Conservation (phyloP, 2,329 filamentous ascomycete genomes). For the Rosellinia necatrix region DNA sequence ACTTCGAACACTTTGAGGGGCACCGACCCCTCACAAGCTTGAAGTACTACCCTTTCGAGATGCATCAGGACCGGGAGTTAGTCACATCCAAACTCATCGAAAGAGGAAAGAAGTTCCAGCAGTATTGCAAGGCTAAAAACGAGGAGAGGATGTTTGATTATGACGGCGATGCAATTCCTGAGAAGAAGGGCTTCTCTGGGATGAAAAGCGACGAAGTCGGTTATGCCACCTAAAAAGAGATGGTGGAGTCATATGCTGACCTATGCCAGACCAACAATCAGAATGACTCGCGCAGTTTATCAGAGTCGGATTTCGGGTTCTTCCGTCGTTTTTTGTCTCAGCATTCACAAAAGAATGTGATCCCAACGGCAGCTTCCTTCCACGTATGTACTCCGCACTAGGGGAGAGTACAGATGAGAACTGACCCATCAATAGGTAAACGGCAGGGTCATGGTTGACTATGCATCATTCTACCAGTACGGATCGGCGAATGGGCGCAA, state of each 20-base stretch:
- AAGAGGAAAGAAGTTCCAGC: not conserved
- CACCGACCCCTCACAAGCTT: not conserved
- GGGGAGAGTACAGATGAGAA: not conserved
- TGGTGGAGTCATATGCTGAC: too few relatives aligned
- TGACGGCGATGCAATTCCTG: not conserved
- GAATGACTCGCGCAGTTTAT: not conserved
- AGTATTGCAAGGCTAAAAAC: not conserved
- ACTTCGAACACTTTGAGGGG: constrained; percentile 4
- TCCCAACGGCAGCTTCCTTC: too few relatives aligned
- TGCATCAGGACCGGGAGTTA: not conserved
- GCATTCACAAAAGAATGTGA: too few relatives aligned
- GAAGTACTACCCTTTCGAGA: constrained; percentile 1
- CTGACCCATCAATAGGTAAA: not conserved
- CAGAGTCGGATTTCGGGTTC: not conserved
- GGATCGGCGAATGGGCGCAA: not conserved
- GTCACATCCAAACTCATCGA: not conserved
- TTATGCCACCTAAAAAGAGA: too few relatives aligned
- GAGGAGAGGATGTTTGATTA: constrained; percentile 3
- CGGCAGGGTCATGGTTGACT: constrained; percentile 2
- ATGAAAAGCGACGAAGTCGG: constrained; percentile 4
- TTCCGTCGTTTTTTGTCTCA: not conserved
- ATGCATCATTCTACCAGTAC: constrained; percentile 2
- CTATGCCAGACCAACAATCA: not conserved
- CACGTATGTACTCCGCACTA: not conserved
- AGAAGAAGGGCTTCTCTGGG: constrained; percentile 9